These are phyloP conservation scores for Paraphaeosphaeria sporulosa DNA, from an alignment of 2,329 filamentous ascomycete species.

Conservation along the genomic window DNA sequence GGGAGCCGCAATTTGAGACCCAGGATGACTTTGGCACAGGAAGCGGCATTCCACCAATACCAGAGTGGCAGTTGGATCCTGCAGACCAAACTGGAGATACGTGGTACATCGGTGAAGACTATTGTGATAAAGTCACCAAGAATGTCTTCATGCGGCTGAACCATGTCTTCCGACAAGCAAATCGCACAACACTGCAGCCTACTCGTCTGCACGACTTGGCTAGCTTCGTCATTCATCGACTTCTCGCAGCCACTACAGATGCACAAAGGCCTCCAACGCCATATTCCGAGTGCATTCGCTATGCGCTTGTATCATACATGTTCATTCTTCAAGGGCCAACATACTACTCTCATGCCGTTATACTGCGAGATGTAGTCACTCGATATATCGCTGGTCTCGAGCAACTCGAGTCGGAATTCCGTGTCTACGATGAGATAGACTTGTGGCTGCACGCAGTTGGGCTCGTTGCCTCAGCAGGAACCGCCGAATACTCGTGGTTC, in stretches of 20 bases:
- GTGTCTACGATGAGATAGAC: slow-evolving; percentile 13
- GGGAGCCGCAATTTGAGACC: slow-evolving; percentile 60
- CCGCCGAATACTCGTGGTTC: slow-evolving; percentile 25
- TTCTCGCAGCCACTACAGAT: slow-evolving; percentile 46
- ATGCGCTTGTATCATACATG: slow-evolving; percentile 60
- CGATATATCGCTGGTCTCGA: slow-evolving; percentile 24
- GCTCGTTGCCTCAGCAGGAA: slow-evolving; percentile 21
- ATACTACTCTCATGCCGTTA: slow-evolving; percentile 60
- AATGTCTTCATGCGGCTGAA: slow-evolving; percentile 56
- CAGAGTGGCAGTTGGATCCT: slow-evolving; percentile 56
- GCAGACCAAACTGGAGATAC: slow-evolving; percentile 8
- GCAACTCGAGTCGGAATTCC: slow-evolving; percentile 10
- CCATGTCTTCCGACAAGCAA: slow-evolving; percentile 51
- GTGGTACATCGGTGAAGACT: slow-evolving; percentile 26
- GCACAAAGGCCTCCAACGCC: slow-evolving; percentile 21
- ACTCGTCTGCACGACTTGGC: slow-evolving; percentile 63
- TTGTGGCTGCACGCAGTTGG: slow-evolving; percentile 29
- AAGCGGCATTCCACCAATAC: slow-evolving; percentile 58
- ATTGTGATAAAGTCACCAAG: slow-evolving; percentile 46
- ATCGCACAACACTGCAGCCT: slow-evolving; percentile 39
- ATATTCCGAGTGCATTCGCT: slow-evolving; percentile 50
- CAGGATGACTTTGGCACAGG: slow-evolving; percentile 60
- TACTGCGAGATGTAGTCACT: slow-evolving; percentile 24
- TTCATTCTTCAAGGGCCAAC: slow-evolving; percentile 63
- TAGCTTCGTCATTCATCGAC: slow-evolving; percentile 62